phyloP scores from a whole-genome alignment of 257 asterid species.

The Penstemon eatonii region DNA sequence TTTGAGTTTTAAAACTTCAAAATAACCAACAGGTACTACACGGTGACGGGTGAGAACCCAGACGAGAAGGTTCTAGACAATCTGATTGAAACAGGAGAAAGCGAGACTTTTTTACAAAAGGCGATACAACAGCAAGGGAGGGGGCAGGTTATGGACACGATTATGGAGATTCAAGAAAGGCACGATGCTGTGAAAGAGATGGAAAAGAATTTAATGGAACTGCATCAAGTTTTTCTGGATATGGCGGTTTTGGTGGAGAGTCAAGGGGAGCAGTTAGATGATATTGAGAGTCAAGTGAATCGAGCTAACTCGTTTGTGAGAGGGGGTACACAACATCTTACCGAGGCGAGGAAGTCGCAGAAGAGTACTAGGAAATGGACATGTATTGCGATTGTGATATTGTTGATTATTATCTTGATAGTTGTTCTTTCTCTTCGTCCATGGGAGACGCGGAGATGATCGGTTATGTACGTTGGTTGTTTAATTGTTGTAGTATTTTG shows the following conservation, averaged over 20 bases:
- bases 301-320: constrained; percentile 53
- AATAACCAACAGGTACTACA: constrained; percentile 39
- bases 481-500: no score
- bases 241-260: constrained; percentile 72
- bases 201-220: constrained; percentile 63
- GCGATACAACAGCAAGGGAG: constrained; percentile 83
- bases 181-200: constrained; percentile 69
- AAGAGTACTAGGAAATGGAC: constrained; percentile 66
- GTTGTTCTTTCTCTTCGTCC: constrained; percentile 56
- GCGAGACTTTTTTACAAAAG: constrained; percentile 67
- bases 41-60: constrained; percentile 70
- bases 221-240: constrained; percentile 63
- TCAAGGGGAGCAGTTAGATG: constrained; percentile 70
- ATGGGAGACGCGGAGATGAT: constrained; percentile 35
- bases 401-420: constrained; percentile 50
- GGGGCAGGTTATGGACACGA: constrained; percentile 66
- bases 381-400: constrained; percentile 46
- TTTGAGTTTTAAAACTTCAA: no score
- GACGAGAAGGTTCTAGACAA: constrained; percentile 51
- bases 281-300: constrained; percentile 64
- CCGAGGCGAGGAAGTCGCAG: constrained; percentile 60
- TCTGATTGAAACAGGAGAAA: constrained; percentile 62
- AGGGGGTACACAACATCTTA: constrained; percentile 54
- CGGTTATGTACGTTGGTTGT: no score
- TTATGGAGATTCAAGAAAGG: constrained; percentile 64